Evolutionary conservation across 2,329 filamentous ascomycete species (phyloP).

Genomic region (Fusarium kyushuense): DNA sequence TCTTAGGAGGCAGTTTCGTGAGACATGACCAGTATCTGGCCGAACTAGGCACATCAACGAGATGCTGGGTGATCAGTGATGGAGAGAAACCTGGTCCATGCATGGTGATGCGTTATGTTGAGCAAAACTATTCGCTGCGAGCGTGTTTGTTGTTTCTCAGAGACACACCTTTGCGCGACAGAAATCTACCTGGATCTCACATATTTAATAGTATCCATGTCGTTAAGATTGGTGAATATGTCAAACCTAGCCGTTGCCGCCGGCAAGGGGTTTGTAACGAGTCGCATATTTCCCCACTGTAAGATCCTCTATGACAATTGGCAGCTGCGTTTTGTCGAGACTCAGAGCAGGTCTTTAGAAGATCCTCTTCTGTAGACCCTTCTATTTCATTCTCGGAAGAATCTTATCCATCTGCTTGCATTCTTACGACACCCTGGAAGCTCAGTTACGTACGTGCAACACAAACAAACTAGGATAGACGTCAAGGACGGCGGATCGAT

Average conservation of each 20-base stretch:
- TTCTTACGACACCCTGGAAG: constrained; percentile 32
- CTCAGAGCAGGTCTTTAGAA: background rate
- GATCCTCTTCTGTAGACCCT: background rate
- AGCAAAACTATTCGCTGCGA: background rate
- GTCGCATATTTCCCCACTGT: constrained; percentile 39
- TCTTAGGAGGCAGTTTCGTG: background rate
- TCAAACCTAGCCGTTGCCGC: constrained; percentile 28
- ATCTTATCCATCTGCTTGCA: constrained; percentile 23
- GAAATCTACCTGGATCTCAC: constrained; percentile 20
- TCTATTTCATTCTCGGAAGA: constrained; percentile 1
- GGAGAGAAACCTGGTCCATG: background rate
- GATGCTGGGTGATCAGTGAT: background rate
- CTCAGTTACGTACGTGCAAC: constrained; percentile 42
- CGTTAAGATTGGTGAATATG: background rate
- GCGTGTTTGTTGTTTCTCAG: constrained; percentile 6
- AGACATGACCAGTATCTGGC: constrained; percentile 10
- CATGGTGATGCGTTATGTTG: constrained; percentile 13
- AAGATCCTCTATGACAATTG: constrained; percentile 11
- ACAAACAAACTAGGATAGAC: constrained; percentile 39
- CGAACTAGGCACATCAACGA: background rate
- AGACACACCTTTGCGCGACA: constrained; percentile 17
- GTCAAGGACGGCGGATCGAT: constrained; percentile 42
- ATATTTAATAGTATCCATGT: background rate
- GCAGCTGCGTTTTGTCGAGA: constrained; percentile 1
- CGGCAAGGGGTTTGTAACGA: constrained; percentile 31